Evolutionary conservation across 169 alveolate genomes (phyloP).

Genomic region (Eimeria tenella): DNA sequence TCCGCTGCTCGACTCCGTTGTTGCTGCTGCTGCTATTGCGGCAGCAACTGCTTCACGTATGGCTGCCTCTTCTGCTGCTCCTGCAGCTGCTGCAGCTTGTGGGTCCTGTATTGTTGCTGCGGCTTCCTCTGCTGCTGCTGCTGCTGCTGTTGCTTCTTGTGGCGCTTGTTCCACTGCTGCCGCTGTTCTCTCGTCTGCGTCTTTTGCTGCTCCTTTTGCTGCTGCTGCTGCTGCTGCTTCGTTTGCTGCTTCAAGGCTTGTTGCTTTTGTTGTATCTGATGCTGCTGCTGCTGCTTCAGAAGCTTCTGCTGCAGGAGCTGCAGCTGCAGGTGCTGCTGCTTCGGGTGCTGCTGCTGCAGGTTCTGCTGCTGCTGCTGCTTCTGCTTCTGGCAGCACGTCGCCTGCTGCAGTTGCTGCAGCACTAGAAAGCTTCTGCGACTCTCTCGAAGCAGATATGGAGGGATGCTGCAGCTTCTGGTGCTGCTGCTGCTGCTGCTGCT

Average conservation of each 20-base stretch:
- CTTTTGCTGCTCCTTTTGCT: neutral
- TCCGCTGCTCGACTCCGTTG: neutral
- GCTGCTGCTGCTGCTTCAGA: neutral
- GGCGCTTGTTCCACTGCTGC: neutral
- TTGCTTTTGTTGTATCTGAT: neutral
- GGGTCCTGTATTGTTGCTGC: neutral
- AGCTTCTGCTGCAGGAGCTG: neutral
- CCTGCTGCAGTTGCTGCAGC: constrained; percentile 40
- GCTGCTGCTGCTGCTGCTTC: neutral
- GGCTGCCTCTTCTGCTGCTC: constrained; percentile 8
- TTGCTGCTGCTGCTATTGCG: neutral
- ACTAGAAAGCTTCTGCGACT: neutral
- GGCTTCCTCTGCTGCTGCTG: constrained; percentile 27
- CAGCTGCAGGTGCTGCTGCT: constrained; percentile 12
- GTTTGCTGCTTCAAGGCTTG: neutral
- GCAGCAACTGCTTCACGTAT: neutral
- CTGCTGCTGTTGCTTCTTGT: constrained; percentile 13
- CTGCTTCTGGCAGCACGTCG: neutral
- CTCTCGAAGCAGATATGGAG: neutral
- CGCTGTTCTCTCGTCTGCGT: neutral
- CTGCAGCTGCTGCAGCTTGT: neutral
- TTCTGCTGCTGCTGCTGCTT: neutral
- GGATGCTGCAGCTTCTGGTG: neutral
- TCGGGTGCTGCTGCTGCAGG: constrained; percentile 31
- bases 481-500: constrained; percentile 37